These are phyloP conservation scores for Haplosporangium gracile DNA, from an alignment of 192 early-diverging fungal genomes.

Conservation along the genomic window DNA sequence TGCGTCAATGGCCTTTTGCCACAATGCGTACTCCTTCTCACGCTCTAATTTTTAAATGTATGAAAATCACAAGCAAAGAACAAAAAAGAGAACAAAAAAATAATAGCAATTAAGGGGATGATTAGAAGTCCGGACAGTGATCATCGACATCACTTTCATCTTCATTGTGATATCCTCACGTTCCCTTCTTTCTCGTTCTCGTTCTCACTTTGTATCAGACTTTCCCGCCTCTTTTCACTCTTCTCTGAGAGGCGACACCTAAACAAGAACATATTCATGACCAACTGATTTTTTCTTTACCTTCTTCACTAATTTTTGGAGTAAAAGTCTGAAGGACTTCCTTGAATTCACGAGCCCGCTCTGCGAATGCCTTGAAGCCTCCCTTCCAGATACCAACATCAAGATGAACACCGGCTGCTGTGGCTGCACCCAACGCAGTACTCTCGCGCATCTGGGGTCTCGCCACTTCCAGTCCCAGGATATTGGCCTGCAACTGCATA, in stretches of 20 bases:
- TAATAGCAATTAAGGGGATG: background rate
- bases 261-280: background rate
- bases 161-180: slow-evolving; percentile 2
- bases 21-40: slow-evolving; percentile 69
- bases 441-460: slow-evolving; percentile 92
- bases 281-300: slow-evolving; percentile 14
- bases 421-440: slow-evolving; percentile 92
- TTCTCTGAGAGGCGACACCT: no score
- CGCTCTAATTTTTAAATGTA: slow-evolving; percentile 69
- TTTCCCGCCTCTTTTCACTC: background rate
- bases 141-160: background rate
- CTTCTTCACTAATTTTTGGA: slow-evolving; percentile 20
- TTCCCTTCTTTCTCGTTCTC: background rate
- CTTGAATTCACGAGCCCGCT: slow-evolving; percentile 14
- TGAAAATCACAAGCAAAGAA: slow-evolving; percentile 39
- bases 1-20: slow-evolving; percentile 81
- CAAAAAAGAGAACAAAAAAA: background rate
- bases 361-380: slow-evolving; percentile 47
- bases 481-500: slow-evolving; percentile 95
- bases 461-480: slow-evolving; percentile 82
- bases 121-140: background rate
- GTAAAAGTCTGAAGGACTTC: slow-evolving; percentile 27
- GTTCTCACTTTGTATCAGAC: background rate
- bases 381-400: slow-evolving; percentile 59
- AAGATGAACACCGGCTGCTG: slow-evolving; percentile 86